phyloP scores from a whole-genome alignment of 257 asterid species.

The Henckelia pumila region DNA sequence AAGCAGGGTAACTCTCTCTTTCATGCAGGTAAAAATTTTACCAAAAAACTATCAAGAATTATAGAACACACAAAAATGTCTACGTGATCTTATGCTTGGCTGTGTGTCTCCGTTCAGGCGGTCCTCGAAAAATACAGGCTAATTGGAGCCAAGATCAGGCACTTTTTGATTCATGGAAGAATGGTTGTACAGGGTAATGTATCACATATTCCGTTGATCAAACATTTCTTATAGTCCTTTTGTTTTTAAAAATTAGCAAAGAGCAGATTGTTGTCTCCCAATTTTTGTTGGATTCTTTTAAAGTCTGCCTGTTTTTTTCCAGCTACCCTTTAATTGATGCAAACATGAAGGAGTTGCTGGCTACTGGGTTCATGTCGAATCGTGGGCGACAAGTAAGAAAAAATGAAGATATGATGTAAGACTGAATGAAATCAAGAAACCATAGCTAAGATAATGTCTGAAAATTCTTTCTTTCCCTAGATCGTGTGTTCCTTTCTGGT shows the following conservation, averaged over 20 bases:
- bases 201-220: neutral
- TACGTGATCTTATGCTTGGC: neutral
- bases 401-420: neutral
- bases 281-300: no score
- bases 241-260: neutral
- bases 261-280: neutral
- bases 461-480: conserved; percentile 30
- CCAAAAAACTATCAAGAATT: no score
- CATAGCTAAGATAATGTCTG: neutral
- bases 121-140: conserved; percentile 57
- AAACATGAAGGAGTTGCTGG: conserved; percentile 74
- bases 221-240: neutral
- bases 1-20: conserved; percentile 79
- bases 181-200: conserved; percentile 77
- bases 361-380: conserved; percentile 97
- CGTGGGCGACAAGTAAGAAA: conserved; percentile 85
- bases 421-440: neutral
- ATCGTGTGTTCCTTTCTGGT: conserved; percentile 96
- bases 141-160: conserved; percentile 74
- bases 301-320: conserved; percentile 24
- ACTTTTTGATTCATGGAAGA: conserved; percentile 78
- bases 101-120: conserved; percentile 45
- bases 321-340: conserved; percentile 97
- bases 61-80: neutral
- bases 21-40: conserved; percentile 52